Conservation (phyloP, 75 land plant genomes). For the Larix kaempferi region DNA sequence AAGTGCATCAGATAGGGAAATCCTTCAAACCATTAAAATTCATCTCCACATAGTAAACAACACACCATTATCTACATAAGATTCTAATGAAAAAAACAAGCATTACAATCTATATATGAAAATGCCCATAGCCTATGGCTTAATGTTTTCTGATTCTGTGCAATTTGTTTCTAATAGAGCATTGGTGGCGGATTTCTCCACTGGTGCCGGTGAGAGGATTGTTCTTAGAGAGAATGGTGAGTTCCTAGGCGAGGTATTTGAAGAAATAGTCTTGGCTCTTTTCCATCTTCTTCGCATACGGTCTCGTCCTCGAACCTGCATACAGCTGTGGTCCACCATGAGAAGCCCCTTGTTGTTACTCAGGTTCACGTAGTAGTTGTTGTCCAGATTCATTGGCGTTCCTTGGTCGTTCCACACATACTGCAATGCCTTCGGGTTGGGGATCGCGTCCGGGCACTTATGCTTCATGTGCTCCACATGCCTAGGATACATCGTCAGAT, state of each 20-base stretch:
- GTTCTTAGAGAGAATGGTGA: slow-evolving; percentile 69
- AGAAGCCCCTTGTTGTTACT: slow-evolving; percentile 66
- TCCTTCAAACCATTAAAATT: too few species aligned
- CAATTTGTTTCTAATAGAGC: slow-evolving; percentile 31
- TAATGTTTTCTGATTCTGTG: too few species aligned
- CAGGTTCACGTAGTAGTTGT: slow-evolving; percentile 77
- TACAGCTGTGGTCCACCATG: slow-evolving; percentile 69
- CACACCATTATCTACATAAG: too few species aligned
- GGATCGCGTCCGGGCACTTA: slow-evolving; percentile 66
- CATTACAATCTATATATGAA: too few species aligned
- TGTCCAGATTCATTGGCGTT: slow-evolving; percentile 80
- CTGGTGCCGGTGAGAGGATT: slow-evolving; percentile 73
- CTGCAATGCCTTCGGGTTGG: slow-evolving; percentile 69
- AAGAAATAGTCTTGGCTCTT: slow-evolving; percentile 63
- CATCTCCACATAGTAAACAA: too few species aligned
- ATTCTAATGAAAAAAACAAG: too few species aligned
- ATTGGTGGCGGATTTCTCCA: slow-evolving; percentile 71
- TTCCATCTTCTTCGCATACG: slow-evolving; percentile 70
- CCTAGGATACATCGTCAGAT: too few species aligned
- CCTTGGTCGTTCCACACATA: slow-evolving; percentile 76
- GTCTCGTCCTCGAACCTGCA: slow-evolving; percentile 56
- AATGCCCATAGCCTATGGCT: too few species aligned
- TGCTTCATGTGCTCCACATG: slow-evolving; percentile 61
- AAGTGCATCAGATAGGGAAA: too few species aligned
- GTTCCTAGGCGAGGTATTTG: slow-evolving; percentile 51